A percentile compares a stretch with the other conserved stretches of the same genome.
Conservation (phyloP, 1,284 basidiomycete species). For the Irpex sp. region DNA sequence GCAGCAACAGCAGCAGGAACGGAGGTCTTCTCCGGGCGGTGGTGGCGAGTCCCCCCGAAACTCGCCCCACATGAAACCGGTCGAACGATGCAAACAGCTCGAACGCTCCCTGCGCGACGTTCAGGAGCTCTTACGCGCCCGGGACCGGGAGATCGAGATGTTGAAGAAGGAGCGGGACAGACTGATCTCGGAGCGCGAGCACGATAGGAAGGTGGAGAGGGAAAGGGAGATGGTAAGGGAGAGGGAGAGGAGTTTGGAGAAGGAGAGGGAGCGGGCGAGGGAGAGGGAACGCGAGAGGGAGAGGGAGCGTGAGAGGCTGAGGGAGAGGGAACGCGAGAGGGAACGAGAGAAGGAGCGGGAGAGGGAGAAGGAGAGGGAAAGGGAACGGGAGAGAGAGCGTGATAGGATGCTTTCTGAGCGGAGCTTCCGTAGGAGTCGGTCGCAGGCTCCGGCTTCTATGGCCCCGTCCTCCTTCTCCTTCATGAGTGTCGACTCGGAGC, state of each 20-base stretch:
- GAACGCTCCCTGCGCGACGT: constrained; percentile 42
- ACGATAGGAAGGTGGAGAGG: constrained; percentile 14
- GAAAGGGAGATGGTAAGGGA: constrained; percentile 10
- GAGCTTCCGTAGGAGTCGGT: constrained; percentile 8
- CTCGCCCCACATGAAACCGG: constrained; percentile 34
- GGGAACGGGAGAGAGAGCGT: constrained; percentile 15
- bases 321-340: constrained; percentile 25
- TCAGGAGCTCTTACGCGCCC: constrained; percentile 25
- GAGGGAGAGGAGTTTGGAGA: constrained; percentile 7
- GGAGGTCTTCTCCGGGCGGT: neutral
- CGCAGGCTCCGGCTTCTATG: constrained; percentile 7
- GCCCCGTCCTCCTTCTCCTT: constrained; percentile 1
- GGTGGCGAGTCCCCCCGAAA: constrained; percentile 6
- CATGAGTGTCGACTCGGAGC: constrained; percentile 29
- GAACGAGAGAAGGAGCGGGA: constrained; percentile 14
- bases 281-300: constrained; percentile 12
- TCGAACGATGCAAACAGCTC: constrained; percentile 54
- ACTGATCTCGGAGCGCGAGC: constrained; percentile 25
- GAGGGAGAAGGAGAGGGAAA: constrained; percentile 14
- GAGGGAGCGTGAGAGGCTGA: constrained; percentile 8
- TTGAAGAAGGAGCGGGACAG: constrained; percentile 41
- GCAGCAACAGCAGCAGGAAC: neutral
- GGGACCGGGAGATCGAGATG: constrained; percentile 47
- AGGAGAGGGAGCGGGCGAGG: constrained; percentile 7
- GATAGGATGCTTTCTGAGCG: neutral